phyloP scores from a whole-genome alignment of 192 early-diverging fungal species.

The Funneliformis geosporum region DNA sequence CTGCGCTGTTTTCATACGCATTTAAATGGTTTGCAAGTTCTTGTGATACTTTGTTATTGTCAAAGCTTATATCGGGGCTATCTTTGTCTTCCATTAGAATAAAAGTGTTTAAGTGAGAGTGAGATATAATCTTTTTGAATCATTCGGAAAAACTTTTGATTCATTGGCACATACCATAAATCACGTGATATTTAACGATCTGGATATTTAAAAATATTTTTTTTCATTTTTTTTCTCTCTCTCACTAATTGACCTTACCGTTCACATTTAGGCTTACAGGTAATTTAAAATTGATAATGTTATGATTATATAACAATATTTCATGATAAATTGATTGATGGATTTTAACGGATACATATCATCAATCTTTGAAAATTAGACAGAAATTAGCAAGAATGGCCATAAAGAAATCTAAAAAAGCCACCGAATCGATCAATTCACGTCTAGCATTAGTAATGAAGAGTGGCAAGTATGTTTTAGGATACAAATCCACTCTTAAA shows the following conservation, averaged over 20 bases:
- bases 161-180: no score
- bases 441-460: conserved; percentile 99
- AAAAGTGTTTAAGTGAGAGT: no score
- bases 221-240: no score
- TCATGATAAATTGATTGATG: neutral
- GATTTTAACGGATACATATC: neutral
- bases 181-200: neutral
- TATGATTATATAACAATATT: neutral
- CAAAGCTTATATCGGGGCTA: neutral
- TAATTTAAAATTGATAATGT: neutral
- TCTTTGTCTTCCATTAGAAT: no score
- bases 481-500: conserved; percentile 99
- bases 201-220: neutral
- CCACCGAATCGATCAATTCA: conserved; percentile 96
- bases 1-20: neutral
- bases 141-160: no score
- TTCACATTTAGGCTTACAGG: neutral
- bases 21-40: conserved; percentile 25
- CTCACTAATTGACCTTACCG: no score
- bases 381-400: conserved; percentile 14
- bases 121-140: no score
- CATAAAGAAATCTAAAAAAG: conserved; percentile 80
- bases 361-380: neutral
- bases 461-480: conserved; percentile 96
- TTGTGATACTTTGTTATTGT: neutral